Evolutionary conservation across 202 grass and related monocot species (phyloP), one percentile per base, ranked within the genome.

Genomic region (Panicum hallii): DNA sequence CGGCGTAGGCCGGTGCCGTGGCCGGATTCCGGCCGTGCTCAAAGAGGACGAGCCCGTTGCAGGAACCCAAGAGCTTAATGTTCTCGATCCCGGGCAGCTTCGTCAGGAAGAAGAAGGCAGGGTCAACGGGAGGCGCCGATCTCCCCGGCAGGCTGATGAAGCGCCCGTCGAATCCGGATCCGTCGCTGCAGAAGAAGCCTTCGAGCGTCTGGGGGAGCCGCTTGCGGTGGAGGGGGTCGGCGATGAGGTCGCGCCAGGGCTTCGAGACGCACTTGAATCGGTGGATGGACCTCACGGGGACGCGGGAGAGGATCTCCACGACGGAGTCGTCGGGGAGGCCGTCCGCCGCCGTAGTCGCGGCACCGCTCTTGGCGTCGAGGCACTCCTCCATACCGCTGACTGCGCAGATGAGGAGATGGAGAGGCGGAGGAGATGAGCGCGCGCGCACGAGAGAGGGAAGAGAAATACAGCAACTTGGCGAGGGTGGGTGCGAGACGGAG

Each of bases 191-290:
- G 75, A 78, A 63, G 75, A 78, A 63, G 13, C 75, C 75, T 47
- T 78, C 22, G 7, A 72, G 45, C 13, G 69, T 49, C 23, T 72
- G 69, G 12, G 69, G 69, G 69, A 50, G 26, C 45, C 16, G 17
- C 57, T 34, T 63, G 15, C 57, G 57, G 75, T 34, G 7, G 42
- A 46, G 22, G 22, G 57, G 57, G 13, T 63, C 75, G 41, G 23
- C 23, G 75, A 78, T 78, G 58, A 78, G 57, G 75, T 63, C 8
- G 15, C 42, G 8, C 75, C 75, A 78, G 57, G 6, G 23, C 42
- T 32, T 62, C n/a, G 42, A 43, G 75, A 78, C 75, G 23, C 58
- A 63, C 58, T 78, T 78, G 57, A 55, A 63, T 26, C 56, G 42
- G 58, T 11, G 10, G 75, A 78, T 10, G 42, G 75, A 32, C 57